Evolutionary conservation across 2,329 filamentous ascomycete species (phyloP), one percentile per base, ranked within the genome.

Genomic region (Trichoderma sp.): DNA sequence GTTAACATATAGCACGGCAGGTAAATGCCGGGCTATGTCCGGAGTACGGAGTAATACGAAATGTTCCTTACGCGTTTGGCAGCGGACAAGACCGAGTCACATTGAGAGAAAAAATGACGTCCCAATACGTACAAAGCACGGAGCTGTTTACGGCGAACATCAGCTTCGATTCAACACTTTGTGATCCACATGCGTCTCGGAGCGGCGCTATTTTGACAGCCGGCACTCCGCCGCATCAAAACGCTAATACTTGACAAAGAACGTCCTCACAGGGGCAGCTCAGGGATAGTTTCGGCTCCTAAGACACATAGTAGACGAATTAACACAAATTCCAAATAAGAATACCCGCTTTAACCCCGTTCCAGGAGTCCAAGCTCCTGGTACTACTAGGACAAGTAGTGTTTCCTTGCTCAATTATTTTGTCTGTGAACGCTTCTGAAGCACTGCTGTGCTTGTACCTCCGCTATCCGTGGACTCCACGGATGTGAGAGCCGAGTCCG

Each of bases 61-160:
- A 68, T 68, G 53, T 30, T 59, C 65, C 65, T 28, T 68, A 68
- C 64, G 64, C 50, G 53, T 68, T 43, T 68, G 36, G 26, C 34
- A 9, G 20, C 65, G n/a, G 17, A 23, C 20, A 12, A 12, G 20
- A 17, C 17, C 47, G 43, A 8, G 8, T 23, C 20, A 67, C 30
- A 50, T 17, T 65, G 32, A 15, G 17, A 13, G 20, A 47, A 63
- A 43, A 43, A 17, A 39, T 17, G n/a, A 36, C 1, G 39, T 20
- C 36, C 36, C 30, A n/a, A 39, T 36, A n/a, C 15, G 58, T n/a
- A 61, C n/a, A n/a, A n/a, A n/a, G n/a, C n/a, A n/a, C n/a, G n/a
- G n/a, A n/a, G 20, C 47, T 12, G 6, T 53, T 3, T 11, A 8
- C 57, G 17, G 32, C 36, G 23, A 23, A 39, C 36, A 23, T 36